Percentiles rank a stretch among this genome's conserved stretches.
phyloP scores from a whole-genome alignment of 2,329 filamentous ascomycete species.

The Cordyceps cicadae region DNA sequence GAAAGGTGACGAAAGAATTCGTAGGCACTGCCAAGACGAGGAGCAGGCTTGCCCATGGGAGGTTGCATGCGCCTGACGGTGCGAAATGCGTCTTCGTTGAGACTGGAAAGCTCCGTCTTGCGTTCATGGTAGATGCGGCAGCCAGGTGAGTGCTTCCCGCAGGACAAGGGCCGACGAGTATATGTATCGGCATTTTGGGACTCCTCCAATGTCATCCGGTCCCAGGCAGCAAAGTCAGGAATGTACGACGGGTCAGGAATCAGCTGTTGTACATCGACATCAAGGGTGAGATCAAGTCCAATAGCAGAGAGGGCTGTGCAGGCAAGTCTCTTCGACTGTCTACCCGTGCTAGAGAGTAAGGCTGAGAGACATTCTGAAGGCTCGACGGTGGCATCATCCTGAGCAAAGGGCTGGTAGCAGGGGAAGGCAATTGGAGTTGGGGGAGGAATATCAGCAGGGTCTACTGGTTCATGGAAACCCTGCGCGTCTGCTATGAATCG shows the following conservation, averaged over 20 bases:
- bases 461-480: constrained; percentile 19
- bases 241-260: constrained; percentile 46
- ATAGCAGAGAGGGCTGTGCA: constrained; percentile 48
- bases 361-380: constrained; percentile 34
- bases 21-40: constrained; percentile 54
- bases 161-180: constrained; percentile 40
- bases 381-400: constrained; percentile 22
- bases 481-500: not conserved
- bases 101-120: constrained; percentile 45
- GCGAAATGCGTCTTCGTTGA: constrained; percentile 52
- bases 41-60: constrained; percentile 42
- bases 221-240: constrained; percentile 47
- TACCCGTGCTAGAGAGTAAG: constrained; percentile 45
- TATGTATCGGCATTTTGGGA: constrained; percentile 39
- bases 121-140: constrained; percentile 51
- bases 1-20: constrained; percentile 60
- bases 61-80: constrained; percentile 51
- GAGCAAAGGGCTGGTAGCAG: constrained; percentile 30
- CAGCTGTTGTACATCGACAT: constrained; percentile 40
- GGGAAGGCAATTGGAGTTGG: constrained; percentile 49
- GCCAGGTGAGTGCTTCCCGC: constrained; percentile 47
- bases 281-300: constrained; percentile 45
- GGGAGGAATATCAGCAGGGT: constrained; percentile 46
- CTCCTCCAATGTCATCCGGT: constrained; percentile 39
- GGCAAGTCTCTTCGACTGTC: constrained; percentile 31